Conservation (phyloP, 2,329 filamentous ascomycete genomes). For the Aureobasidium sp. region DNA sequence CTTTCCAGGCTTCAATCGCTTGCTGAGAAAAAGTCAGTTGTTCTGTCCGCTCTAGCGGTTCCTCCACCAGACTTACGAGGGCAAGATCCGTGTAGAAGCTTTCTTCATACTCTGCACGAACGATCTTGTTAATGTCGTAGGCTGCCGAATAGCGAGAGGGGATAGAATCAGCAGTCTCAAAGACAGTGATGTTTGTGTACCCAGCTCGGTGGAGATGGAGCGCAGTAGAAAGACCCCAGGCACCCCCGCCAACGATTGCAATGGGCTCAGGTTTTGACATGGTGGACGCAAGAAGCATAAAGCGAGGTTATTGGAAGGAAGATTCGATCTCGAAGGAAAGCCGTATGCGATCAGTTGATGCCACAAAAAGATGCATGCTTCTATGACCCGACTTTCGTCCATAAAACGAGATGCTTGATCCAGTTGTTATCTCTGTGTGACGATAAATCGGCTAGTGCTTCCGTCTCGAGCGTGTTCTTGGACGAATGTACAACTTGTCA, state of each 20-base stretch:
- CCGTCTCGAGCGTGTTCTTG: not conserved
- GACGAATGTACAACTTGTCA: not conserved
- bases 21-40: slow-evolving; percentile 21
- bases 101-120: slow-evolving; percentile 52
- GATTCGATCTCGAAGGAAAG: not conserved
- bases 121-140: slow-evolving; percentile 55
- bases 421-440: not conserved
- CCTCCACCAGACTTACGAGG: slow-evolving; percentile 28
- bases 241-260: slow-evolving; percentile 34
- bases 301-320: not conserved
- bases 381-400: not conserved
- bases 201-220: slow-evolving; percentile 37
- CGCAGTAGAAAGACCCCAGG: slow-evolving; percentile 44
- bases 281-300: too few relatives aligned
- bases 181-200: slow-evolving; percentile 40
- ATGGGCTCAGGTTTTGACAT: slow-evolving; percentile 10
- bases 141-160: slow-evolving; percentile 47
- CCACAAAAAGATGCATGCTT: not conserved
- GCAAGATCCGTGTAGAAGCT: slow-evolving; percentile 48
- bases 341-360: not conserved
- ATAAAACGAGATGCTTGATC: not conserved
- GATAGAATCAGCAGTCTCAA: slow-evolving; percentile 36
- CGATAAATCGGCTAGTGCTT: not conserved
- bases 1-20: slow-evolving; percentile 46
- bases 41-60: not conserved